Percentiles rank a stretch among this genome's conserved stretches.
These are phyloP conservation scores for Epichloe glyceriae DNA, from an alignment of 2,329 filamentous ascomycete genomes.

Conservation along the genomic window DNA sequence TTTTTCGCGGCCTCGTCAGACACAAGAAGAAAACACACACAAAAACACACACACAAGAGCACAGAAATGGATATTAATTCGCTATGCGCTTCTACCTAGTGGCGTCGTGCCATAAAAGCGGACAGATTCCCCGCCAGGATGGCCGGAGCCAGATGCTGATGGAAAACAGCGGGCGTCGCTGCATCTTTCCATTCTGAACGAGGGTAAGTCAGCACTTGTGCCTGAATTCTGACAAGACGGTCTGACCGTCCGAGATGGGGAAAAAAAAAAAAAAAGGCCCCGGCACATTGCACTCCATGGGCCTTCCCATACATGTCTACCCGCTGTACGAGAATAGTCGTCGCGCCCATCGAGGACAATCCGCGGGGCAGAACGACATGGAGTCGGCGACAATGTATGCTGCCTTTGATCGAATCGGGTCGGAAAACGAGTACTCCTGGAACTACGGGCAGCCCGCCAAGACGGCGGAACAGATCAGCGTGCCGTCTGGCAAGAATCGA, in stretches of 20 bases:
- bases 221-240: too few relatives aligned
- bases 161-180: constrained; percentile 32
- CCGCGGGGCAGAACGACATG: constrained; percentile 38
- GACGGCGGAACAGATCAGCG: constrained; percentile 38
- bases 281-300: constrained; percentile 43
- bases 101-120: constrained; percentile 20
- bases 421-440: constrained; percentile 43
- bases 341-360: constrained; percentile 41
- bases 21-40: too few relatives aligned
- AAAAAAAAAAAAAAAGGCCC: constrained; percentile 27
- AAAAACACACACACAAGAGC: too few relatives aligned
- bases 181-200: constrained; percentile 30
- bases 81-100: constrained; percentile 7
- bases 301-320: constrained; percentile 53
- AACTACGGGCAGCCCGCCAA: constrained; percentile 33
- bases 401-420: constrained; percentile 44
- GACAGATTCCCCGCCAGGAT: constrained; percentile 40
- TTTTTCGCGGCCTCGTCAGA: too few relatives aligned
- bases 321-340: constrained; percentile 54
- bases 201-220: constrained; percentile 5
- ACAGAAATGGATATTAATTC: neutral
- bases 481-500: constrained; percentile 41
- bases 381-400: constrained; percentile 50
- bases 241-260: too few relatives aligned
- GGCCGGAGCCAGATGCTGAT: constrained; percentile 35